Evolutionary conservation across 1,284 basidiomycete species (phyloP).

Genomic region (Pseudozyma pruni): DNA sequence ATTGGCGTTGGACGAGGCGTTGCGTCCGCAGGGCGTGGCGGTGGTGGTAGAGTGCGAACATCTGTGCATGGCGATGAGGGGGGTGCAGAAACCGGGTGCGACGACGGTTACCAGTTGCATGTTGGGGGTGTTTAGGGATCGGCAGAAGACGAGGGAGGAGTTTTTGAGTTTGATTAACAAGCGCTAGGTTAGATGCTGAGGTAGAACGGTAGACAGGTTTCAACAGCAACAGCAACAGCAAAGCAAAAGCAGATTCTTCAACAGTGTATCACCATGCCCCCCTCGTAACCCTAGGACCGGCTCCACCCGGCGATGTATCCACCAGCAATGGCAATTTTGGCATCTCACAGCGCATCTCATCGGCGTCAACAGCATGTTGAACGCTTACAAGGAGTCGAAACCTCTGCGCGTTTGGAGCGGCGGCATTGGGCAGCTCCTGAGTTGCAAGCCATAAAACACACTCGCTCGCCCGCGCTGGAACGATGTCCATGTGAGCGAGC

Average conservation of each 20-base stretch:
- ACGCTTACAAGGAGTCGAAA: too few relatives aligned
- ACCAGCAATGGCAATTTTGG: not conserved
- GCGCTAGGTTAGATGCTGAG: too few relatives aligned
- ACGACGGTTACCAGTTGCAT: slow-evolving; percentile 98
- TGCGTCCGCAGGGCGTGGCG: slow-evolving; percentile 95
- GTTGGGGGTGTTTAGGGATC: slow-evolving; percentile 95
- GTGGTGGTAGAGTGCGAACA: slow-evolving; percentile 84
- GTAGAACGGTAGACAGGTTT: not conserved
- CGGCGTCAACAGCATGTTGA: too few relatives aligned
- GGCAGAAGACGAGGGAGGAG: slow-evolving; percentile 97
- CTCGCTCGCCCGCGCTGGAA: too few relatives aligned
- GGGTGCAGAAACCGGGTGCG: slow-evolving; percentile 97
- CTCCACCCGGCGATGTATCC: slow-evolving; percentile 10
- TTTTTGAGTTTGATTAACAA: slow-evolving; percentile 68
- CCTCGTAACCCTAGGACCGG: not conserved
- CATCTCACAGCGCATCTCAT: too few relatives aligned
- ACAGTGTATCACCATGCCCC: slow-evolving; percentile 12
- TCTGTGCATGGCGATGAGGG: slow-evolving; percentile 99
- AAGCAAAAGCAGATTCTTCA: slow-evolving; percentile 16
- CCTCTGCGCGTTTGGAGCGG: too few relatives aligned
- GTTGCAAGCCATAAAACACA: too few relatives aligned
- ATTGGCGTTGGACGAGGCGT: slow-evolving; percentile 94
- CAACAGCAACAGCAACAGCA: not conserved
- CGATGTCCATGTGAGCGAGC: too few relatives aligned
- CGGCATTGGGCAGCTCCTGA: too few relatives aligned